These are phyloP conservation scores for Aspergillus incahuasiensis DNA, from an alignment of 495 filamentous ascomycete species.

Conservation along the genomic window DNA sequence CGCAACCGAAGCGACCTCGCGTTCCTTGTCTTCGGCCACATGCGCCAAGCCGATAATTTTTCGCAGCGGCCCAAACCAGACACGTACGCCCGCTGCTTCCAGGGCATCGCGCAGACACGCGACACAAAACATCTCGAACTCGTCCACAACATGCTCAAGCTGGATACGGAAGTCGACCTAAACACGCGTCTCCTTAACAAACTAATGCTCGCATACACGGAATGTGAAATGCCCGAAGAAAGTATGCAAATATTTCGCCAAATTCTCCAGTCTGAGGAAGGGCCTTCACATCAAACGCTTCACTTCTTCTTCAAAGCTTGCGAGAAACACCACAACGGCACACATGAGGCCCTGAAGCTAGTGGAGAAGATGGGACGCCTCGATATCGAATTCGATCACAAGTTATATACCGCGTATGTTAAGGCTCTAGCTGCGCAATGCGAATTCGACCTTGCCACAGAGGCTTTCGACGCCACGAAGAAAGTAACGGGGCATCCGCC, in stretches of 20 bases:
- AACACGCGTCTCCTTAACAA: slow-evolving; percentile 73
- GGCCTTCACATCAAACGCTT: slow-evolving; percentile 74
- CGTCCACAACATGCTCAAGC: slow-evolving; percentile 87
- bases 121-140: slow-evolving; percentile 63
- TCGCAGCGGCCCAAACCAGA: slow-evolving; percentile 59
- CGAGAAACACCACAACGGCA: slow-evolving; percentile 58
- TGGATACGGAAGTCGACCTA: slow-evolving; percentile 73
- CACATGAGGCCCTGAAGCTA: slow-evolving; percentile 61
- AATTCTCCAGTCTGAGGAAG: slow-evolving; percentile 70
- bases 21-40: slow-evolving; percentile 79
- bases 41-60: slow-evolving; percentile 61
- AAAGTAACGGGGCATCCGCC: slow-evolving; percentile 58
- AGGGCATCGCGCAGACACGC: slow-evolving; percentile 62
- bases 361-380: slow-evolving; percentile 69
- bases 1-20: slow-evolving; percentile 77
- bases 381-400: slow-evolving; percentile 67
- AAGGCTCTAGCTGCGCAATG: slow-evolving; percentile 68
- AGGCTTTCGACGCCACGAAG: slow-evolving; percentile 61
- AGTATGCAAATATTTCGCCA: slow-evolving; percentile 78
- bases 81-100: slow-evolving; percentile 72
- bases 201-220: slow-evolving; percentile 79
- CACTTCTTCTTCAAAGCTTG: slow-evolving; percentile 74
- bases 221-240: slow-evolving; percentile 56
- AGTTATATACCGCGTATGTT: slow-evolving; percentile 69
- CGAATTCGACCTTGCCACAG: slow-evolving; percentile 58